These are phyloP conservation scores for Passiflora organensis DNA, from an alignment of 345 rosid species.

Conservation along the genomic window DNA sequence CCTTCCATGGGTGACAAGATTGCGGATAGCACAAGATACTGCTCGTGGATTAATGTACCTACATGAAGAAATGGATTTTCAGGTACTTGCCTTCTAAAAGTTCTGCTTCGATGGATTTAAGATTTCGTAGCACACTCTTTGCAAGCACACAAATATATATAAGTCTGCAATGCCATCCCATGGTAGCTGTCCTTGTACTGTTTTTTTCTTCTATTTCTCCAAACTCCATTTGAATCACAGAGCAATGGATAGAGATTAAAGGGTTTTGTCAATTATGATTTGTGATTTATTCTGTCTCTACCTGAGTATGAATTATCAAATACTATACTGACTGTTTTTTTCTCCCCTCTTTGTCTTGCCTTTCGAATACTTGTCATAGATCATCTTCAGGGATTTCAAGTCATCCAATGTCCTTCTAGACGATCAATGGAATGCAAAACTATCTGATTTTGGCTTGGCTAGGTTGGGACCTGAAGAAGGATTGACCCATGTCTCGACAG, in stretches of 20 bases:
- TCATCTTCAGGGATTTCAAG: constrained; percentile 84
- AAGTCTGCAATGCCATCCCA: background rate
- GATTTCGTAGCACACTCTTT: constrained; percentile 2
- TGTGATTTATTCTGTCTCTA: background rate
- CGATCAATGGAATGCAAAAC: constrained; percentile 88
- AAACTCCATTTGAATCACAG: background rate
- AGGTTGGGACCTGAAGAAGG: constrained; percentile 91
- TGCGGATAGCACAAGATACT: constrained; percentile 82
- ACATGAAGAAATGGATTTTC: constrained; percentile 88
- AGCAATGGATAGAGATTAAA: background rate
- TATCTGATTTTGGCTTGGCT: constrained; percentile 94
- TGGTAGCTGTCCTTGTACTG: background rate
- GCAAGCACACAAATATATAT: background rate
- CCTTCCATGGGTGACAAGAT: constrained; percentile 82
- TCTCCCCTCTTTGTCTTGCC: background rate
- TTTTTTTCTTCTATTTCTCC: background rate
- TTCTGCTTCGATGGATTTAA: constrained; percentile 1
- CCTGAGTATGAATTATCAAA: background rate
- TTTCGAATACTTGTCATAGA: constrained; percentile 34
- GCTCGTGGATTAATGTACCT: constrained; percentile 83
- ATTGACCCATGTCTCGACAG: constrained; percentile 85
- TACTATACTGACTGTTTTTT: background rate
- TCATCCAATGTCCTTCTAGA: constrained; percentile 85
- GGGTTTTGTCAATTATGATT: background rate
- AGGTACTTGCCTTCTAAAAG: constrained; percentile 37